Evolutionary conservation across 495 filamentous ascomycete genomes (phyloP).

Genomic region (Podospora conica): DNA sequence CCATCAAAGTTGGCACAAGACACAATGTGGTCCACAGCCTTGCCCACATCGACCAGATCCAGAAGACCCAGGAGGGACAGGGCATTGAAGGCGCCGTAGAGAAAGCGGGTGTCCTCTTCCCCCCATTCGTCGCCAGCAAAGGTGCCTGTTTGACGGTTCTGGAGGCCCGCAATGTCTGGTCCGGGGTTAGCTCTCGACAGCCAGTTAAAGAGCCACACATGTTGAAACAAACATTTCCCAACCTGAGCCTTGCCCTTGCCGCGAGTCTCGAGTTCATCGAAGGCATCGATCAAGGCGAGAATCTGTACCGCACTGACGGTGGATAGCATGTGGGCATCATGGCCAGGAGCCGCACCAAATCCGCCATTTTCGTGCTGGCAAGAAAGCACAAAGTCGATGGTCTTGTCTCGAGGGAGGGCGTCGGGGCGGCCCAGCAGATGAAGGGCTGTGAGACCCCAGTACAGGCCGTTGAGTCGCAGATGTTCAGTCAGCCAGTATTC

Average conservation of each 20-base stretch:
- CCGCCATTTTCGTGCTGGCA: constrained; percentile 84
- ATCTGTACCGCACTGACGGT: constrained; percentile 93
- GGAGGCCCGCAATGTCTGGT: constrained; percentile 72
- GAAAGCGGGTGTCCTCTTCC: constrained; percentile 88
- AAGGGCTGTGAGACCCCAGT: constrained; percentile 90
- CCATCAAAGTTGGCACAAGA: constrained; percentile 89
- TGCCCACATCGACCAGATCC: constrained; percentile 64
- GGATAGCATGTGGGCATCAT: constrained; percentile 93
- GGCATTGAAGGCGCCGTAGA: constrained; percentile 81
- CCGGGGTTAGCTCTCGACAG: not conserved
- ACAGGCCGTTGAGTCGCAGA: constrained; percentile 86
- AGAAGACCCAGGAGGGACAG: constrained; percentile 73
- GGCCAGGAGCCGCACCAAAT: constrained; percentile 87
- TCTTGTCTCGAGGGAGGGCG: constrained; percentile 70
- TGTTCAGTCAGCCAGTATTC: constrained; percentile 98
- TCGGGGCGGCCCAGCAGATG: constrained; percentile 77
- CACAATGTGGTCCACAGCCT: constrained; percentile 70
- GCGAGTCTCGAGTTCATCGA: constrained; percentile 69
- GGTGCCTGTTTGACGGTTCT: constrained; percentile 72
- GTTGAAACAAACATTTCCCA: constrained; percentile 57
- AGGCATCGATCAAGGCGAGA: constrained; percentile 72
- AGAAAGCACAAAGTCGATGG: constrained; percentile 85
- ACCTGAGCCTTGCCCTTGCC: constrained; percentile 65
- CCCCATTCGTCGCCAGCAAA: constrained; percentile 96
- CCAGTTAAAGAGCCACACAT: not conserved